A percentile compares a stretch with the other conserved stretches of the same genome.
These are phyloP conservation scores for Leucocoprinus leucothites DNA, from an alignment of 768 basidiomycete species.

Conservation along the genomic window DNA sequence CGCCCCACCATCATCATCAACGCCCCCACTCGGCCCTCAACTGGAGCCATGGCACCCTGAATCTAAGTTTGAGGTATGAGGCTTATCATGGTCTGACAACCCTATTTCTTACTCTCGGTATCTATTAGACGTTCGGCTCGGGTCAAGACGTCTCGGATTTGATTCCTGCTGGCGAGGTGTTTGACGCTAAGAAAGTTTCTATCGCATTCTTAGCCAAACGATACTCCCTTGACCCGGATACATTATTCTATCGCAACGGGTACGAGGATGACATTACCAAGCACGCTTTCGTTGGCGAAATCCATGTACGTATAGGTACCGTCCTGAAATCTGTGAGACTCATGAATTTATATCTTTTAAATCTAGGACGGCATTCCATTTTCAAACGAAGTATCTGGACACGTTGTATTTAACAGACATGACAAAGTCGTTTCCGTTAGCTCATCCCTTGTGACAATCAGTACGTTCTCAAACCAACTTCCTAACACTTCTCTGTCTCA, in stretches of 20 bases:
- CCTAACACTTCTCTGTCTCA: not conserved
- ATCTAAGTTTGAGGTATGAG: slow-evolving; percentile 6
- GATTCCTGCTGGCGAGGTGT: slow-evolving; percentile 18
- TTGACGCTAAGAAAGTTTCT: slow-evolving; percentile 21
- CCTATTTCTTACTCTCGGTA: not conserved
- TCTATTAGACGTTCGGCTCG: slow-evolving; percentile 25
- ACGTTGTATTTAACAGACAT: slow-evolving; percentile 26
- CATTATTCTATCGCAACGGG: slow-evolving; percentile 24
- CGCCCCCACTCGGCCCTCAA: not conserved
- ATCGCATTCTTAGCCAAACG: slow-evolving; percentile 23
- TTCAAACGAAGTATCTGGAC: slow-evolving; percentile 31
- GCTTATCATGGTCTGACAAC: not conserved
- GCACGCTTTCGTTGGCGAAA: slow-evolving; percentile 14
- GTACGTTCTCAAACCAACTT: slow-evolving; percentile 17
- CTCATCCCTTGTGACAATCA: slow-evolving; percentile 28
- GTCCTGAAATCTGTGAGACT: not conserved
- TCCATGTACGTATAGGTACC: not conserved
- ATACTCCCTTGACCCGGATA: slow-evolving; percentile 18
- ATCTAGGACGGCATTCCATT: slow-evolving; percentile 26
- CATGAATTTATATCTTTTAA: not conserved
- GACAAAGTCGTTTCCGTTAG: slow-evolving; percentile 30
- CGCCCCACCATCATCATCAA: not conserved
- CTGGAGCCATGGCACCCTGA: slow-evolving; percentile 9
- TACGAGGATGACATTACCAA: slow-evolving; percentile 22
- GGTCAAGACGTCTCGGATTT: slow-evolving; percentile 25